Evolutionary conservation across 345 rosid species (phyloP).

Genomic region (Kandelia obovata): DNA sequence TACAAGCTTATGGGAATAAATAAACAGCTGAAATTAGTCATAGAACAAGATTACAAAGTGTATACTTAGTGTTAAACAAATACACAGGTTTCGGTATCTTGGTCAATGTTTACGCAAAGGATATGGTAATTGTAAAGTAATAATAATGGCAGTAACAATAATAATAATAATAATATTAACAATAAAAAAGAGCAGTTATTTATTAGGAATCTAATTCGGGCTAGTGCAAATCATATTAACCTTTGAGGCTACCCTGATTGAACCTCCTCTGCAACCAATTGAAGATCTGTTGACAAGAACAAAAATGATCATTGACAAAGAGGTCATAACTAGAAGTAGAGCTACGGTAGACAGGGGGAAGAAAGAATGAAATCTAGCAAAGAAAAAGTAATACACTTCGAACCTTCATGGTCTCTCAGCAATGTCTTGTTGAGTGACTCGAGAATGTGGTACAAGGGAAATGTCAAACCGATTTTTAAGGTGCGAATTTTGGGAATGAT

Average conservation of each 20-base stretch:
- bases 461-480: conserved; percentile 3
- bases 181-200: neutral
- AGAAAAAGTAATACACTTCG: neutral
- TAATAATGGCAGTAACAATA: too few species aligned
- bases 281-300: conserved; percentile 56
- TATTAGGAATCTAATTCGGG: neutral
- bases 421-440: conserved; percentile 15
- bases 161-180: too few species aligned
- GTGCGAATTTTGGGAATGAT: neutral
- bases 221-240: conserved; percentile 26
- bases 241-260: conserved; percentile 59
- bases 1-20: too few species aligned
- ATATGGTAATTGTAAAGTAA: too few species aligned
- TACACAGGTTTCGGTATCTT: too few species aligned
- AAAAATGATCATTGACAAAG: conserved; percentile 12
- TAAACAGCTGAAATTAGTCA: too few species aligned
- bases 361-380: neutral
- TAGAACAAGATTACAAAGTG: too few species aligned
- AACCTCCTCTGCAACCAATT: conserved; percentile 83
- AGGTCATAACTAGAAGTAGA: neutral
- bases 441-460: conserved; percentile 9
- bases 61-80: too few species aligned
- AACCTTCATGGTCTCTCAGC: conserved; percentile 50
- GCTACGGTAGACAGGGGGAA: neutral
- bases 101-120: too few species aligned